Percentiles rank a stretch among this genome's conserved stretches.
These are phyloP conservation scores for Peronosclerospora sorghi DNA, from an alignment of 352 stramenopile genomes.

Conservation along the genomic window DNA sequence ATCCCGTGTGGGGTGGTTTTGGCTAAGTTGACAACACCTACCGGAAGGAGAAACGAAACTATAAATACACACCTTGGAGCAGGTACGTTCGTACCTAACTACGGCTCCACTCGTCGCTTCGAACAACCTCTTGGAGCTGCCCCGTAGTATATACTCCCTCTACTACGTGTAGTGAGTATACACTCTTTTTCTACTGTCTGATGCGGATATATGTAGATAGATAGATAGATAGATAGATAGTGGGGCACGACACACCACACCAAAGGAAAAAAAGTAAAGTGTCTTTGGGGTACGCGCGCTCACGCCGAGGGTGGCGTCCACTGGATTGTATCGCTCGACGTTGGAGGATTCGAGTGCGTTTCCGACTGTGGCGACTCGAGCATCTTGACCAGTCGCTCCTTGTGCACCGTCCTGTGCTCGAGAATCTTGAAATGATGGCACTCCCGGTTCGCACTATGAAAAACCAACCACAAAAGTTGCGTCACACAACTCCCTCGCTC, in stretches of 20 bases:
- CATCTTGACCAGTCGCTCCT: slow-evolving; percentile 60
- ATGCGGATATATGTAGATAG: background rate
- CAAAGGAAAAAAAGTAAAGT: slow-evolving; percentile 5
- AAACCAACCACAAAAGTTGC: background rate
- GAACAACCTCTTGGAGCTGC: too few species aligned
- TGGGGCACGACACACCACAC: background rate
- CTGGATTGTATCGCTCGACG: slow-evolving; percentile 19
- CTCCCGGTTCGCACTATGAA: slow-evolving; percentile 49
- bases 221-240: too few species aligned
- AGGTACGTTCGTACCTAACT: too few species aligned
- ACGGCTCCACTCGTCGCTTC: too few species aligned
- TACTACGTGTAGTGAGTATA: too few species aligned
- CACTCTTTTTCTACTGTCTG: too few species aligned
- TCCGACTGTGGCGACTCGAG: slow-evolving; percentile 55
- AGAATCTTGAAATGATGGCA: slow-evolving; percentile 72
- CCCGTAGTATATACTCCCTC: too few species aligned
- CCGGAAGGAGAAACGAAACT: too few species aligned
- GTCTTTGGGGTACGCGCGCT: slow-evolving; percentile 2
- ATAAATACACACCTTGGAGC: too few species aligned
- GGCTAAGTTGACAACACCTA: too few species aligned
- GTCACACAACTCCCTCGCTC: too few species aligned
- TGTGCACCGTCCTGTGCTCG: slow-evolving; percentile 36
- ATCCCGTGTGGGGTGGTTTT: too few species aligned
- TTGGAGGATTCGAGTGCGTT: slow-evolving; percentile 47
- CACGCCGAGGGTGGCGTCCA: slow-evolving; percentile 24